phyloP scores from a whole-genome alignment of 2,329 filamentous ascomycete genomes.

The Bipolaris sorokiniana region DNA sequence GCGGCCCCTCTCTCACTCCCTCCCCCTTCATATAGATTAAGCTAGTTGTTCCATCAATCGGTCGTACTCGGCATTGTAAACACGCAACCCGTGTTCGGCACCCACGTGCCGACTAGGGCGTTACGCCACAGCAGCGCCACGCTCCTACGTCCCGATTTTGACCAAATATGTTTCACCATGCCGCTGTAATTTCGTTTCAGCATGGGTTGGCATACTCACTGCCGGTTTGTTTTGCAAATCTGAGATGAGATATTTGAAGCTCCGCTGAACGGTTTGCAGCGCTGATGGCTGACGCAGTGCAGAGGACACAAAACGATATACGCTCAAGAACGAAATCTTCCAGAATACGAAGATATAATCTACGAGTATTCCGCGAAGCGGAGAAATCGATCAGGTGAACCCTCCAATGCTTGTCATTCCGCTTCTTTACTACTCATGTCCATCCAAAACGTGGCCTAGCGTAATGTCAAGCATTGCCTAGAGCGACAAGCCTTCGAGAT shows the following conservation, averaged over 20 bases:
- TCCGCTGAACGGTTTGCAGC: too few relatives aligned
- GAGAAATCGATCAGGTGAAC: background rate
- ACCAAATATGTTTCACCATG: conserved; percentile 28
- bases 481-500: conserved; percentile 8
- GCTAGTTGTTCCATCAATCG: conserved; percentile 30
- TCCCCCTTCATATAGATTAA: background rate
- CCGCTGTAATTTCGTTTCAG: conserved; percentile 17
- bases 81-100: background rate
- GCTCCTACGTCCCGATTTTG: conserved; percentile 13
- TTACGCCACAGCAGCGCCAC: conserved; percentile 13
- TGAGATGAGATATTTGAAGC: too few relatives aligned
- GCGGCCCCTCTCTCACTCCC: background rate
- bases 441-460: background rate
- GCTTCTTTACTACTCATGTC: conserved; percentile 8
- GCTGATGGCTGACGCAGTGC: too few relatives aligned
- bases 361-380: background rate
- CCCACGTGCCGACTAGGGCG: conserved; percentile 2
- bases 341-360: background rate
- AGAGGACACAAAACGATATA: too few relatives aligned
- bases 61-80: background rate
- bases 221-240: too few relatives aligned
- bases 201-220: background rate
- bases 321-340: too few relatives aligned
- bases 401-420: background rate
- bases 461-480: conserved; percentile 12